Evolutionary conservation across 805 yeast species (phyloP), one percentile per base, ranked within the genome.

Genomic region (Wickerhamomyces pijperi): DNA sequence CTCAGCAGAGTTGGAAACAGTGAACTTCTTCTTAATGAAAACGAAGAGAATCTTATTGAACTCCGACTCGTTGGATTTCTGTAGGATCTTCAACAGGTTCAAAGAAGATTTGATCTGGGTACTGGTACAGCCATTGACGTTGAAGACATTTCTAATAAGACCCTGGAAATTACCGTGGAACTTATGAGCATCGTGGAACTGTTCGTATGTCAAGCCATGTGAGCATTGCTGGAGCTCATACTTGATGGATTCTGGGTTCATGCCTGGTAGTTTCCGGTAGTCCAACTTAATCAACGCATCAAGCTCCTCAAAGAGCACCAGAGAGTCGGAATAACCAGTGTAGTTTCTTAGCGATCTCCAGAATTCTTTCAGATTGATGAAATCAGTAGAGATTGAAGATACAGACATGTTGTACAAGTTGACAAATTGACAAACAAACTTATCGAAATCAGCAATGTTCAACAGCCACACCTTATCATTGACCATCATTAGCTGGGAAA

Each of bases 1-100:
- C 40, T 60, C 64, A 34, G 63, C 64, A 5, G 45, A 38, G 20
- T 45, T 45, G 37, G 36, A 42, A 43, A 37, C 55, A 18, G 52
- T 52, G 19, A 16, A 31, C 17, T 31, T 31, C 49, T 43, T 58
- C 47, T 47, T 59, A 41, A 50, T 51, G 46, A 36, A 55, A 25
- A 47, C 53, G 39, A 51, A 49, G 5, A 53, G 19, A 2, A 39
- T 39, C 31, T 53, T 50, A 29, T 48, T 46, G 34, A 54, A 53
- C 33, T 53, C 66, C 38, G 49, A 16, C 23, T 37, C 13, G 34
- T 53, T 45, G 35, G 42, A 28, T 32, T 28, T n/a, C 40, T 54
- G 41, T 37, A 55, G 36, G 35, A 53, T 50, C 2, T 44, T 38
- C 19, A 61, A 32, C 4, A 55, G 46, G 36, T 44, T 37, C 40